These are phyloP conservation scores for Daldinia vernicosa DNA, from an alignment of 495 filamentous ascomycete genomes.

Conservation along the genomic window DNA sequence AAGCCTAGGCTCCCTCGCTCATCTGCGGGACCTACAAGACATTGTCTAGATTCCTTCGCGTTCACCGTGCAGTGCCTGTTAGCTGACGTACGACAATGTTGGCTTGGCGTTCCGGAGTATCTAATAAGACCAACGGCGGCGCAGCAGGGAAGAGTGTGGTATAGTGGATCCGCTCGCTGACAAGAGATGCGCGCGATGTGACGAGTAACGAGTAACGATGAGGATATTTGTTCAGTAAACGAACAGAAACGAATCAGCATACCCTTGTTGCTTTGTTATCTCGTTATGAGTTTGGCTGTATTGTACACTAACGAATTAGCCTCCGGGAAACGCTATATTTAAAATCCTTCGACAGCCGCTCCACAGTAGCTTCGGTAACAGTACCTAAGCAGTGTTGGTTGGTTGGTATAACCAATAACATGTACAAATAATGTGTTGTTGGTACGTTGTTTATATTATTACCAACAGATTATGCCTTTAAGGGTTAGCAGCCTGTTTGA, in stretches of 20 bases:
- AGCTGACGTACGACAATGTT: background rate
- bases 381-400: background rate
- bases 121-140: background rate
- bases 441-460: too few species aligned
- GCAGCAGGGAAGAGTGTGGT: background rate
- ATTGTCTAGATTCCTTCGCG: background rate
- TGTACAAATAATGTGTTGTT: too few species aligned
- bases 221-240: background rate
- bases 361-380: background rate
- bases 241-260: background rate
- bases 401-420: background rate
- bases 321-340: background rate
- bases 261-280: background rate
- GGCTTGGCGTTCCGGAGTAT: slow-evolving; percentile 1
- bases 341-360: background rate
- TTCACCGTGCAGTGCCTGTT: background rate
- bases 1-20: background rate
- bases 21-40: background rate
- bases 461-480: background rate
- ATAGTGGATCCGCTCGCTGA: background rate
- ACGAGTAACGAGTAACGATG: background rate
- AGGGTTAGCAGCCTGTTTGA: slow-evolving; percentile 13
- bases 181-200: background rate
- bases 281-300: background rate
- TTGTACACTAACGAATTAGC: background rate